These are phyloP conservation scores for Babesia ovis DNA, from an alignment of 169 alveolate genomes.

Conservation along the genomic window DNA sequence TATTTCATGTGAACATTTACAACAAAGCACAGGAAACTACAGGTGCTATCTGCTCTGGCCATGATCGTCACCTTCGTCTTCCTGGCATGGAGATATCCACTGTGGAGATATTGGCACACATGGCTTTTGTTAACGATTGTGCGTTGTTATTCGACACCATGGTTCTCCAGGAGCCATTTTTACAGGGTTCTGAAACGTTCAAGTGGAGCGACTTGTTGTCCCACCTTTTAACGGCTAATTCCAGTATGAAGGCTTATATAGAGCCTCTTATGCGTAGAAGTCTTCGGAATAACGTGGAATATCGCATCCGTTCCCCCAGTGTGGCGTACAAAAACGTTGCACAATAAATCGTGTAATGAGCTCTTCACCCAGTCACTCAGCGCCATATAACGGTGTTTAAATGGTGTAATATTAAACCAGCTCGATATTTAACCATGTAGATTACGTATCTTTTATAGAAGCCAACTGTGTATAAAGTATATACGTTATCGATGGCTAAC, in stretches of 20 bases:
- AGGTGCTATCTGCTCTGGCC: slow-evolving; percentile 11
- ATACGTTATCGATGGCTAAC: slow-evolving; percentile 36
- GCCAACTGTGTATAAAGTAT: background rate
- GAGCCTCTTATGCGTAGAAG: slow-evolving; percentile 34
- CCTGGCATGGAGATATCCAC: slow-evolving; percentile 1
- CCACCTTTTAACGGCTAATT: background rate
- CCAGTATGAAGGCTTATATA: background rate
- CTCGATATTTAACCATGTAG: background rate
- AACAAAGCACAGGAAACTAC: background rate
- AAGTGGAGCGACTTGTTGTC: slow-evolving; percentile 50
- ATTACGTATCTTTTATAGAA: background rate
- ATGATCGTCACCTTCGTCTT: slow-evolving; percentile 31
- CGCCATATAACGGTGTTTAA: too few relatives aligned
- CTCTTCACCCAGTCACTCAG: too few relatives aligned
- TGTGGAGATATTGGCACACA: slow-evolving; percentile 46
- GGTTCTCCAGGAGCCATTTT: slow-evolving; percentile 56
- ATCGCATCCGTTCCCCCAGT: background rate
- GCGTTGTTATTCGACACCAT: slow-evolving; percentile 59
- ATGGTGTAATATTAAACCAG: too few relatives aligned
- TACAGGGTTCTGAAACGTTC: slow-evolving; percentile 23
- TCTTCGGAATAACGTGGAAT: slow-evolving; percentile 17
- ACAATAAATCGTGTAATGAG: background rate
- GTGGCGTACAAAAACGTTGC: background rate
- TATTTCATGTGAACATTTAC: slow-evolving; percentile 46
- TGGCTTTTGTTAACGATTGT: slow-evolving; percentile 52